Conservation (phyloP, 371 early-diverging fungal species). For the Sporodiniella umbellata region DNA sequence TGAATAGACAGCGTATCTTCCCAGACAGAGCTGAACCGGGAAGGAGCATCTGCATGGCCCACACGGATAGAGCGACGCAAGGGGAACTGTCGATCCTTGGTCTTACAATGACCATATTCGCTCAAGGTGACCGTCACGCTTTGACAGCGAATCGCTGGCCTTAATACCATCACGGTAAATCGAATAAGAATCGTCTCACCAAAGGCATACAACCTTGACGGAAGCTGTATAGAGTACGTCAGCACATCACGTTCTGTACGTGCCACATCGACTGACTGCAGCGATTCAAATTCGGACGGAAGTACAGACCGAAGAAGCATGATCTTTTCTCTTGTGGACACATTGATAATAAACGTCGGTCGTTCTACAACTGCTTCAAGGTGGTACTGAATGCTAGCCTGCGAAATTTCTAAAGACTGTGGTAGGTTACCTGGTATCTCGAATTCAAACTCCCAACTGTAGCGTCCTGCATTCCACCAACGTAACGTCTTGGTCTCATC, state of each 20-base stretch:
- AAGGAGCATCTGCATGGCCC: conserved; percentile 1
- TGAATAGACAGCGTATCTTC: conserved; percentile 6
- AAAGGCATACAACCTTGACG: conserved; percentile 16
- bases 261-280: conserved; percentile 17
- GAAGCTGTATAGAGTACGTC: conserved; percentile 20
- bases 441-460: conserved; percentile 30
- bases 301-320: conserved; percentile 18
- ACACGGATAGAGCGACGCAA: conserved; percentile 17
- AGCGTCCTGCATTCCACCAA: conserved; percentile 12
- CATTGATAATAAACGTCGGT: conserved; percentile 17
- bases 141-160: conserved; percentile 6
- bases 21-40: conserved; percentile 8
- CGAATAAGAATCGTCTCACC: conserved; percentile 18
- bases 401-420: conserved; percentile 22
- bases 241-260: conserved; percentile 23
- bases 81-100: conserved; percentile 11
- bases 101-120: conserved; percentile 18
- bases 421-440: conserved; percentile 27
- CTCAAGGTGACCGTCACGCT: conserved; percentile 15
- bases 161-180: conserved; percentile 17
- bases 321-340: conserved; percentile 10
- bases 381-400: conserved; percentile 14
- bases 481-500: conserved; percentile 7
- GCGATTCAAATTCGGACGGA: conserved; percentile 19
- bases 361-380: conserved; percentile 22